Conservation (phyloP, 768 basidiomycete species). For the Termitomyces titanicus region DNA sequence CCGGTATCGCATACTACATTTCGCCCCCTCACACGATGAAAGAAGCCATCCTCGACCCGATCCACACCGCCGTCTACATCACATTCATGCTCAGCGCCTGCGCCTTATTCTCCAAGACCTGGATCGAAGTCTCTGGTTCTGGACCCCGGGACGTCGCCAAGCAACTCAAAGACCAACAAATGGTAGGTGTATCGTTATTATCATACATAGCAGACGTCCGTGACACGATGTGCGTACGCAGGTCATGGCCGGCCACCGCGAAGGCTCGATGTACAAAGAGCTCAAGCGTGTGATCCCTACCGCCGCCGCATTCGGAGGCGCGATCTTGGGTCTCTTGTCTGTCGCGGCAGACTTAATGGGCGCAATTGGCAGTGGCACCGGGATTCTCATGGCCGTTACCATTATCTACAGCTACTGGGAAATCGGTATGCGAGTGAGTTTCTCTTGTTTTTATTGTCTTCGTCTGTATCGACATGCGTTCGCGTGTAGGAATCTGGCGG, state of each 20-base stretch:
- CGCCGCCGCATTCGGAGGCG: conserved; percentile 95
- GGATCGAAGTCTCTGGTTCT: conserved; percentile 98
- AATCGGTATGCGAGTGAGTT: conserved; percentile 73
- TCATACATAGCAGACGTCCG: too few relatives aligned
- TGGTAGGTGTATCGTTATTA: conserved; percentile 47
- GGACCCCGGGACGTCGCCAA: conserved; percentile 96
- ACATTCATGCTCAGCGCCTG: conserved; percentile 91
- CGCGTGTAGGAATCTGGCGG: conserved; percentile 70
- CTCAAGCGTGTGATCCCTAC: conserved; percentile 97
- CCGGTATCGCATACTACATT: conserved; percentile 97
- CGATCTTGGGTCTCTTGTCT: conserved; percentile 88
- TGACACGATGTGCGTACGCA: too few relatives aligned
- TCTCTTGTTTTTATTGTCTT: neutral
- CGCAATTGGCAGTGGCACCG: conserved; percentile 92
- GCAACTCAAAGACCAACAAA: conserved; percentile 97
- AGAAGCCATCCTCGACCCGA: conserved; percentile 85
- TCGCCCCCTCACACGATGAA: conserved; percentile 94
- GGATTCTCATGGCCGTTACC: conserved; percentile 97
- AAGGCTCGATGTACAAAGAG: conserved; percentile 99
- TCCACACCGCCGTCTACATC: conserved; percentile 91
- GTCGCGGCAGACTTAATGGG: conserved; percentile 94
- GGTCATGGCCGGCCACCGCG: conserved; percentile 89
- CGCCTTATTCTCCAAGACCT: conserved; percentile 98
- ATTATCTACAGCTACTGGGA: conserved; percentile 99
- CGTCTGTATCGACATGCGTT: neutral